These are phyloP conservation scores for Crithidia mellificae DNA, from an alignment of 208 protist species.

Conservation along the genomic window DNA sequence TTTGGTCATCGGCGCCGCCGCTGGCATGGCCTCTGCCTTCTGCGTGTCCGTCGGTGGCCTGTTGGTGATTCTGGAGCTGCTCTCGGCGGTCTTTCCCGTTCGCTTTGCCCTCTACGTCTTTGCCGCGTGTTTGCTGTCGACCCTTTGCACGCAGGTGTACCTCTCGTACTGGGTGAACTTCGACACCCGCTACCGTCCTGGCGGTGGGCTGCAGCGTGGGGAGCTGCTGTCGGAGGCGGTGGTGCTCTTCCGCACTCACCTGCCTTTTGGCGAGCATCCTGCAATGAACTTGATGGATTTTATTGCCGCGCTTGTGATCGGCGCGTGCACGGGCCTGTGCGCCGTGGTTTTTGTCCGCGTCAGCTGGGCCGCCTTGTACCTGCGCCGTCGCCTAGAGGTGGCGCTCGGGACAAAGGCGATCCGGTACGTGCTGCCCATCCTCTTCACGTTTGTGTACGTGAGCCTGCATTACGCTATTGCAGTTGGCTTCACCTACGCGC, in stretches of 20 bases:
- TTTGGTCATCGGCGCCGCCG: conserved; percentile 51
- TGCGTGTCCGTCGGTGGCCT: conserved; percentile 56
- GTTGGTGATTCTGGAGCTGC: conserved; percentile 55
- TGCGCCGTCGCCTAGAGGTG: conserved; percentile 43
- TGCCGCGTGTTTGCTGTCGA: conserved; percentile 54
- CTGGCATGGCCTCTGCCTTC: conserved; percentile 53
- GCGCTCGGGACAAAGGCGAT: conserved; percentile 36
- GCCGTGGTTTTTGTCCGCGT: conserved; percentile 45
- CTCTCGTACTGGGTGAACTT: conserved; percentile 53
- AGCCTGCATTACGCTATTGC: conserved; percentile 42
- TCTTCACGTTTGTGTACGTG: conserved; percentile 52
- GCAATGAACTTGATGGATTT: conserved; percentile 55
- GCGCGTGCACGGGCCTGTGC: conserved; percentile 40
- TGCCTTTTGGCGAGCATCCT: conserved; percentile 46
- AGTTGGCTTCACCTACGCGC: conserved; percentile 23
- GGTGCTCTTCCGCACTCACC: conserved; percentile 34
- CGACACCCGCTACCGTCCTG: conserved; percentile 32
- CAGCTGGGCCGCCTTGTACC: conserved; percentile 40
- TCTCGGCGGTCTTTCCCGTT: conserved; percentile 51
- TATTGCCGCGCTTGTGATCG: conserved; percentile 41
- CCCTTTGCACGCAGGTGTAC: conserved; percentile 46
- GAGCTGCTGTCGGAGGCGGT: conserved; percentile 43
- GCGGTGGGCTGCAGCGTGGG: conserved; percentile 29
- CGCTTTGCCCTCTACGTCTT: conserved; percentile 67
- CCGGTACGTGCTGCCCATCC: conserved; percentile 41